Percentiles rank a stretch among this genome's conserved stretches.
phyloP scores from a whole-genome alignment of 192 early-diverging fungal species.

The Coemansia sp. region DNA sequence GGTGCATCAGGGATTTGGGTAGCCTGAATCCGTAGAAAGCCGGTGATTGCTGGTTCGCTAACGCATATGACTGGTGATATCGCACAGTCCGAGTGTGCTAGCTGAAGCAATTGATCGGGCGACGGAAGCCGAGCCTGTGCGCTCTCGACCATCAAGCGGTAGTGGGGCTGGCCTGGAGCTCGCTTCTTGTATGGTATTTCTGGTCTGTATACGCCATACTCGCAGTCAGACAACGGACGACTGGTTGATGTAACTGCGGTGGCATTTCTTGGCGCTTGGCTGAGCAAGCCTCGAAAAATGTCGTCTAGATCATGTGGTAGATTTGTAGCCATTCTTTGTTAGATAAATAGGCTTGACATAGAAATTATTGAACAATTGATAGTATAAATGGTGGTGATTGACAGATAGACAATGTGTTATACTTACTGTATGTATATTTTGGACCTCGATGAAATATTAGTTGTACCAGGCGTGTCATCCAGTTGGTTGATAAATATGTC shows the following conservation, averaged over 20 bases:
- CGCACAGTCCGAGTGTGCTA: conserved; percentile 6
- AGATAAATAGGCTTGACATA: neutral
- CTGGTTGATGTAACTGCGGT: neutral
- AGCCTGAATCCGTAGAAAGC: conserved; percentile 16
- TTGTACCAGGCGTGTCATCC: no score
- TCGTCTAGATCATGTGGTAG: conserved; percentile 11
- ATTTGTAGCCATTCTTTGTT: neutral
- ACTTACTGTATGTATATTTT: conserved; percentile 7
- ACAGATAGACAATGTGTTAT: neutral
- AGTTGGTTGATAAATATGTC: no score
- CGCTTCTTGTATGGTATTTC: conserved; percentile 32
- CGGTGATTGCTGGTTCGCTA: conserved; percentile 30
- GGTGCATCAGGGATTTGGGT: conserved; percentile 13
- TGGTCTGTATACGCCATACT: conserved; percentile 33
- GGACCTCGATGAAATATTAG: neutral
- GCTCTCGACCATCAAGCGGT: conserved; percentile 14
- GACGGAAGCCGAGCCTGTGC: conserved; percentile 7
- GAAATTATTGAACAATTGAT: neutral
- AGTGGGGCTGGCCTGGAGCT: conserved; percentile 26
- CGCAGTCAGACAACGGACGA: neutral
- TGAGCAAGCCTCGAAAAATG: conserved; percentile 14
- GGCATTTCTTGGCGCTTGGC: conserved; percentile 7
- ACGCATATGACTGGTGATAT: conserved; percentile 20
- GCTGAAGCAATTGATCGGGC: conserved; percentile 4
- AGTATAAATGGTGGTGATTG: no score